Conservation (phyloP, 2,329 filamentous ascomycete species). For the Paecilomyces dactylethromorphus region DNA sequence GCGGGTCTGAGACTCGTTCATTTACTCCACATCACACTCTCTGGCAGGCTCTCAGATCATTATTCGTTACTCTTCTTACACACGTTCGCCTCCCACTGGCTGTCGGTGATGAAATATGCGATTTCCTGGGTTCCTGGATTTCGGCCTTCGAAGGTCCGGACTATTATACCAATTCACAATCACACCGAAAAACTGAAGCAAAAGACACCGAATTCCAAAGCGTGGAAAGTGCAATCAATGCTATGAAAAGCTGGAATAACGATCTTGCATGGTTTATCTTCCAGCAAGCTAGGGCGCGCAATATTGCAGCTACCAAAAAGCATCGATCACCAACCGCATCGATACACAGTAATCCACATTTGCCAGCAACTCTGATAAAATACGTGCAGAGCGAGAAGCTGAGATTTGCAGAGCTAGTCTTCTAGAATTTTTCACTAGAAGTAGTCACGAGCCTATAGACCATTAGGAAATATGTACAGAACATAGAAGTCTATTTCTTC, state of each 20-base stretch:
- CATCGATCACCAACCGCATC: background rate
- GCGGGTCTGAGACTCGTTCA: conserved; percentile 13
- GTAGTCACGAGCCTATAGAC: background rate
- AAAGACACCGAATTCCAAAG: conserved; percentile 12
- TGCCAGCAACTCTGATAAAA: background rate
- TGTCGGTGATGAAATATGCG: conserved; percentile 35
- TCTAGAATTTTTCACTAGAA: background rate
- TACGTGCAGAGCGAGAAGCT: background rate
- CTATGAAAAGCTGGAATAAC: conserved; percentile 36
- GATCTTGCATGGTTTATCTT: conserved; percentile 39
- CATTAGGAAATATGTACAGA: background rate
- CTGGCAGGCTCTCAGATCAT: conserved; percentile 29
- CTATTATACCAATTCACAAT: conserved; percentile 21
- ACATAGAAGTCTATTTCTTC: background rate
- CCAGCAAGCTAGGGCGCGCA: conserved; percentile 10
- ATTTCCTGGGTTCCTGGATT: conserved; percentile 31
- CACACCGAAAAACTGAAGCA: conserved; percentile 1
- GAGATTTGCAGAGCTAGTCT: background rate
- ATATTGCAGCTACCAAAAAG: background rate
- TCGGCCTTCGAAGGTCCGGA: conserved; percentile 25
- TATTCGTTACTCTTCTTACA: conserved; percentile 34
- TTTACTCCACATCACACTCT: conserved; percentile 35
- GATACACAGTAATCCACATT: background rate
- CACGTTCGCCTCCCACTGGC: conserved; percentile 33
- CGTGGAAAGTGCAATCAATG: conserved; percentile 24